phyloP scores from a whole-genome alignment of 1,284 basidiomycete species.

The Earliella scabrosa region DNA sequence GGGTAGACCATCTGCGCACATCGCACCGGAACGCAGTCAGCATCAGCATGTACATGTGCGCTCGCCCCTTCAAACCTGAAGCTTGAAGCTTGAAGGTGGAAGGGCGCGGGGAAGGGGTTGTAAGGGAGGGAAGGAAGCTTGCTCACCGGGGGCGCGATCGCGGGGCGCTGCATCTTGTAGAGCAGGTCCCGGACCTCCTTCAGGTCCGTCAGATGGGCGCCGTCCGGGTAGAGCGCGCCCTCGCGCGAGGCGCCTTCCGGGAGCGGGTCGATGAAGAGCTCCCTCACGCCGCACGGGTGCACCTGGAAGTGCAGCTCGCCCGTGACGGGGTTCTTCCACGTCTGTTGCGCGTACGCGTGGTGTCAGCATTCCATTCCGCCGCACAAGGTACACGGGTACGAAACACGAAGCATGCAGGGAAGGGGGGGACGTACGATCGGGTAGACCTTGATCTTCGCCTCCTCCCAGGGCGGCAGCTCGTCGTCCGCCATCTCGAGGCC shows the following conservation, averaged over 20 bases:
- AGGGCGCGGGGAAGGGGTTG: neutral
- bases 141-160: constrained; percentile 68
- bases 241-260: constrained; percentile 54
- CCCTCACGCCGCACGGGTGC: constrained; percentile 65
- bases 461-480: constrained; percentile 77
- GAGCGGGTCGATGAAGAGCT: constrained; percentile 66
- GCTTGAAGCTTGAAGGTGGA: too few species aligned
- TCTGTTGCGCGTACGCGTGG: too few species aligned
- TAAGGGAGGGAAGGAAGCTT: neutral
- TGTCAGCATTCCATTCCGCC: too few species aligned
- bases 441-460: constrained; percentile 69
- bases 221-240: constrained; percentile 74
- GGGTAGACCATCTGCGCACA: too few species aligned
- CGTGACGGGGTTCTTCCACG: constrained; percentile 86
- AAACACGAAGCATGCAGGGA: neutral
- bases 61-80: too few species aligned
- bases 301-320: constrained; percentile 79
- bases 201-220: constrained; percentile 72
- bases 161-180: constrained; percentile 82
- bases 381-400: constrained; percentile 42
- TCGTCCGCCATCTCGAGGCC: constrained; percentile 67
- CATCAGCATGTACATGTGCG: too few species aligned
- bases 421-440: constrained; percentile 57
- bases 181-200: constrained; percentile 72
- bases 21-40: too few species aligned